Conservation (phyloP, 495 filamentous ascomycete genomes). For the Penicillium simplicissimum region DNA sequence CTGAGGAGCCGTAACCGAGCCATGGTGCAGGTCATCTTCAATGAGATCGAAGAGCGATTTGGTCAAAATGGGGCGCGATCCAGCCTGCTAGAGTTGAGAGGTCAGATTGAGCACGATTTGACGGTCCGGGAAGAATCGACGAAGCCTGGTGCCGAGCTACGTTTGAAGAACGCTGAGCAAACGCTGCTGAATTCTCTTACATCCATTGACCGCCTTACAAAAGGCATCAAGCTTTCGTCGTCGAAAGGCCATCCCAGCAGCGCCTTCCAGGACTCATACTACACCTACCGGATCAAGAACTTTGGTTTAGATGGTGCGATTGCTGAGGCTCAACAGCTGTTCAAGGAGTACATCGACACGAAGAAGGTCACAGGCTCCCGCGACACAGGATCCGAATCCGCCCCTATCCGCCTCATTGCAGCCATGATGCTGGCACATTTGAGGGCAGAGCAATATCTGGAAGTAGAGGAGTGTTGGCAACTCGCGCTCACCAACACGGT, state of each 20-base stretch:
- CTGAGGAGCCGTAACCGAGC: conserved; percentile 48
- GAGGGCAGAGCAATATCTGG: conserved; percentile 53
- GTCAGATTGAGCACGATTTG: conserved; percentile 38
- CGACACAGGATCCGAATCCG: conserved; percentile 24
- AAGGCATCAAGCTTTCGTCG: neutral
- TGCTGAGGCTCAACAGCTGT: conserved; percentile 54
- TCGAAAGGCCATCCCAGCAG: neutral
- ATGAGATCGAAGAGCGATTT: conserved; percentile 53
- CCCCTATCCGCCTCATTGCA: conserved; percentile 60
- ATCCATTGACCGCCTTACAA: conserved; percentile 27
- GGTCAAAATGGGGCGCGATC: conserved; percentile 42
- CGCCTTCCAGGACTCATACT: conserved; percentile 36
- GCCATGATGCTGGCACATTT: conserved; percentile 65
- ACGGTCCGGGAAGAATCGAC: conserved; percentile 9
- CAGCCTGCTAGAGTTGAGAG: conserved; percentile 48
- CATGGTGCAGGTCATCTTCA: conserved; percentile 54
- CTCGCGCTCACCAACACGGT: conserved; percentile 55
- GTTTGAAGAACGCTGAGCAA: conserved; percentile 39
- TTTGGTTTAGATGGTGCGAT: conserved; percentile 59
- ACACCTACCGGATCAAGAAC: conserved; percentile 61
- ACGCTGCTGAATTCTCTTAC: conserved; percentile 32
- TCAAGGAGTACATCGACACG: conserved; percentile 49
- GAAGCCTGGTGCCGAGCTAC: conserved; percentile 13
- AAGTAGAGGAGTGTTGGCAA: conserved; percentile 66
- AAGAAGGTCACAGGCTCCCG: conserved; percentile 29